Evolutionary conservation across 108 stramenopile species (phyloP), one percentile per base, ranked within the genome.

Genomic region (Skeletonema menzelii): DNA sequence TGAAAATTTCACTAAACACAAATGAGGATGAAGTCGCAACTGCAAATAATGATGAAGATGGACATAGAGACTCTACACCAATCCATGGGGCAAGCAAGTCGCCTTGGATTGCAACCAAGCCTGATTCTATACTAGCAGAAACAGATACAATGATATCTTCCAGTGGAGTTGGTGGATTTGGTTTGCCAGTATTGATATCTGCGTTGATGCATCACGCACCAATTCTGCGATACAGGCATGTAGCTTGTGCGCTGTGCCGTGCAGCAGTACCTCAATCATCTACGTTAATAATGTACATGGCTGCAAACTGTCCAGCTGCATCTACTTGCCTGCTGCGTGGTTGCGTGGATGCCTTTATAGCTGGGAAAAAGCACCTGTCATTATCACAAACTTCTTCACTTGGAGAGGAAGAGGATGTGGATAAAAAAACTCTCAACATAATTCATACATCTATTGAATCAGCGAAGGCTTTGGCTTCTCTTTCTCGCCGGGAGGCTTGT

Each of bases 191-290:
- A 4, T 83, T 84, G 58, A 60, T 90, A 8, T 69, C 80, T 20
- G 71, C 82, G 8, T 65, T 90, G 26, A 78, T 90, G 85, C 82
- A 89, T 72, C 75, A 89, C 76, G 82, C 88, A 2, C 87, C 89
- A 31, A 70, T 84, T 26, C 42, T 93, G 42, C 63, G 75, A 66
- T 83, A 89, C n/a, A 57, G 75, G 31, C 89, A 93, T 69, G 85
- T 89, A 26, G 86, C 92, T 85, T 70, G 61, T 27, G 89, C 92
- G 3, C 63, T 93, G 14, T 93, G 92, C 62, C 76, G 89, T 62
- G 86, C 89, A 22, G 59, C 83, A 4, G 64, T 82, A n/a, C 89
- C 92, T 55, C 88, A 87, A 65, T 53, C 80, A 14, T 38, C 79
- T 11, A 56, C 49, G 47, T 55, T 93, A 27, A 80, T 93, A 55